phyloP scores from a whole-genome alignment of 2,329 filamentous ascomycete species.

The Ramularia collo-cygni region DNA sequence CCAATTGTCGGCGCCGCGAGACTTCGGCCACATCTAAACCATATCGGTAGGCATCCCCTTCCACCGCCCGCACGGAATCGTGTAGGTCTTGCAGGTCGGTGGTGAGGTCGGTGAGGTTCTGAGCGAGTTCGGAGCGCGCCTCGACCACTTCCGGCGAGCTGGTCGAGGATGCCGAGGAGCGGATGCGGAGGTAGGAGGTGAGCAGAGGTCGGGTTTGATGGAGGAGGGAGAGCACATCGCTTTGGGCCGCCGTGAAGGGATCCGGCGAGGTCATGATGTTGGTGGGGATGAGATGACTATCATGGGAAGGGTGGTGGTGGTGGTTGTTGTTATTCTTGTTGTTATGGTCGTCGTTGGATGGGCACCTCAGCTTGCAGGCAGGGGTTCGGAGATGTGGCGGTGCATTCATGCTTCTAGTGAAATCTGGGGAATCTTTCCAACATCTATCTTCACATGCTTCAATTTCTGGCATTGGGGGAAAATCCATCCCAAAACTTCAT shows the following conservation, averaged over 20 bases:
- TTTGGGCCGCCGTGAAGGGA: conserved; percentile 46
- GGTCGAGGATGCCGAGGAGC: conserved; percentile 66
- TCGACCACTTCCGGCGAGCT: conserved; percentile 63
- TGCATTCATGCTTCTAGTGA: no score
- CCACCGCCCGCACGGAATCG: conserved; percentile 78
- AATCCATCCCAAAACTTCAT: no score
- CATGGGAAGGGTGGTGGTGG: no score
- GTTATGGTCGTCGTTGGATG: no score
- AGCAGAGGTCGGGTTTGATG: conserved; percentile 77
- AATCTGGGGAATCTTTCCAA: no score
- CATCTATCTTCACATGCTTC: no score
- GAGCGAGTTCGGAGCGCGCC: conserved; percentile 67
- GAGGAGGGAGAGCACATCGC: conserved; percentile 79
- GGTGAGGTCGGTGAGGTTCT: conserved; percentile 64
- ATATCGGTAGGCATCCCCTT: conserved; percentile 79
- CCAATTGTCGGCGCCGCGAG: conserved; percentile 67
- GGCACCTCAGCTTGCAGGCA: no score
- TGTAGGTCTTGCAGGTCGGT: conserved; percentile 85
- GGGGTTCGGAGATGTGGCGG: no score
- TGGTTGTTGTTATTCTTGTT: no score
- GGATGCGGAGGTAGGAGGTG: conserved; percentile 91
- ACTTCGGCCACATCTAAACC: conserved; percentile 81
- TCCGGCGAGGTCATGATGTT: conserved; percentile 32
- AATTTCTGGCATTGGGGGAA: no score
- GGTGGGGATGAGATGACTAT: not conserved